These are phyloP conservation scores for Scalesia atractyloides DNA, from an alignment of 129 eudicot genomes.

Conservation along the genomic window DNA sequence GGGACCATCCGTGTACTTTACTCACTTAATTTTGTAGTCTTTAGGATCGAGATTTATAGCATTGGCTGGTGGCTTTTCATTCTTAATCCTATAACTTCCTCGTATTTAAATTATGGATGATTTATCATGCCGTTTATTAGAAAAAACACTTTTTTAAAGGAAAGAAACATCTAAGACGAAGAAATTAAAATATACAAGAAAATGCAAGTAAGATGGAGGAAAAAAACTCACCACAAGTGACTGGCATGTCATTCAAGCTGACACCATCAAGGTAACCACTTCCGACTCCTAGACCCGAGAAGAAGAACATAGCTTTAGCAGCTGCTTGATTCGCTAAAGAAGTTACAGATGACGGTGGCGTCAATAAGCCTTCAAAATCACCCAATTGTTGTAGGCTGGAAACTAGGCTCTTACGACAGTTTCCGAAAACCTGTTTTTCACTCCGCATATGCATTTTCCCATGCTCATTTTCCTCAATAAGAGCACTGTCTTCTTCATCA, in stretches of 20 bases:
- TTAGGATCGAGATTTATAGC: neutral
- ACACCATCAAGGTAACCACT: constrained; percentile 77
- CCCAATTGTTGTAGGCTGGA: constrained; percentile 79
- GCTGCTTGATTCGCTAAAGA: constrained; percentile 92
- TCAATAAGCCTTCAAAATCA: constrained; percentile 79
- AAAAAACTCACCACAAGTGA: constrained; percentile 65
- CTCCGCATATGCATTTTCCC: constrained; percentile 34
- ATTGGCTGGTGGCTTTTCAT: neutral
- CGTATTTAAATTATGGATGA: neutral
- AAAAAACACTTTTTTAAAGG: constrained; percentile 11
- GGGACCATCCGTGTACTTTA: too few species aligned
- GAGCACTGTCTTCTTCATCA: constrained; percentile 69
- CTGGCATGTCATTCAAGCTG: constrained; percentile 80
- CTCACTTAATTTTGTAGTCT: neutral
- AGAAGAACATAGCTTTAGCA: constrained; percentile 85
- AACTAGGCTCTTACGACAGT: constrained; percentile 68
- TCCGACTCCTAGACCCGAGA: constrained; percentile 70
- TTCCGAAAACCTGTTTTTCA: constrained; percentile 54
- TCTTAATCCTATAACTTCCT: neutral
- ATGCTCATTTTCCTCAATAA: constrained; percentile 42
- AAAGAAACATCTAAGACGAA: constrained; percentile 18
- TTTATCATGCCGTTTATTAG: neutral
- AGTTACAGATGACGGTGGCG: constrained; percentile 69
- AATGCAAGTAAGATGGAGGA: constrained; percentile 13
- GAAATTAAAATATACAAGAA: constrained; percentile 7